Conservation (phyloP, 495 filamentous ascomycete genomes). For the Friedmanniomyces simplex region DNA sequence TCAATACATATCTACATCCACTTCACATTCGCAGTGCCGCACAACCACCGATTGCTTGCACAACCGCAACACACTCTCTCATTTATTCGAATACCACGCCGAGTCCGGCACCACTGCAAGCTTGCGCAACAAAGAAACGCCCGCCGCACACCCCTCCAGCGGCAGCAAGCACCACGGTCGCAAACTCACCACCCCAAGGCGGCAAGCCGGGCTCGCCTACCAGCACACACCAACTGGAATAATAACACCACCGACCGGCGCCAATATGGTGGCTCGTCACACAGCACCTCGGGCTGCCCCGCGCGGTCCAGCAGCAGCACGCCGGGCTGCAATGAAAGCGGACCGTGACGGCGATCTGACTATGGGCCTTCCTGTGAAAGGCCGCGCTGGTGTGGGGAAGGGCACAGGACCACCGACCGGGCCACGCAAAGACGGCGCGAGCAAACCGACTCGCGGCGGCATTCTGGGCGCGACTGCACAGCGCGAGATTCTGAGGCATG, state of each 20-base stretch:
- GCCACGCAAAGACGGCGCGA: background rate
- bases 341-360: conserved; percentile 10
- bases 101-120: background rate
- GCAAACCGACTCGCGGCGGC: background rate
- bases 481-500: conserved; percentile 14
- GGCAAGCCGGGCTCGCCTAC: background rate
- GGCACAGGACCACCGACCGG: conserved; percentile 1
- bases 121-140: background rate
- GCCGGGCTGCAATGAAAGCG: background rate
- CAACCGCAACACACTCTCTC: background rate
- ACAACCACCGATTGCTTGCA: no score
- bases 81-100: background rate
- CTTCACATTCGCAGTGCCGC: no score
- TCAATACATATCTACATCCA: no score
- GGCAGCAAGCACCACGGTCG: background rate
- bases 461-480: conserved; percentile 13
- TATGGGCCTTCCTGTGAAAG: conserved; percentile 12
- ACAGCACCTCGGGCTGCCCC: conserved; percentile 4
- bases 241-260: background rate
- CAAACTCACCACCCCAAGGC: background rate
- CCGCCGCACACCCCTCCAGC: background rate
- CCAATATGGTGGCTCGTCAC: background rate
- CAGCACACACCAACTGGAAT: background rate
- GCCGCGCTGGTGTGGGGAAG: conserved; percentile 2
- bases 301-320: conserved; percentile 2